phyloP scores from a whole-genome alignment of 352 stramenopile species.

The Phytophthora sp. region DNA sequence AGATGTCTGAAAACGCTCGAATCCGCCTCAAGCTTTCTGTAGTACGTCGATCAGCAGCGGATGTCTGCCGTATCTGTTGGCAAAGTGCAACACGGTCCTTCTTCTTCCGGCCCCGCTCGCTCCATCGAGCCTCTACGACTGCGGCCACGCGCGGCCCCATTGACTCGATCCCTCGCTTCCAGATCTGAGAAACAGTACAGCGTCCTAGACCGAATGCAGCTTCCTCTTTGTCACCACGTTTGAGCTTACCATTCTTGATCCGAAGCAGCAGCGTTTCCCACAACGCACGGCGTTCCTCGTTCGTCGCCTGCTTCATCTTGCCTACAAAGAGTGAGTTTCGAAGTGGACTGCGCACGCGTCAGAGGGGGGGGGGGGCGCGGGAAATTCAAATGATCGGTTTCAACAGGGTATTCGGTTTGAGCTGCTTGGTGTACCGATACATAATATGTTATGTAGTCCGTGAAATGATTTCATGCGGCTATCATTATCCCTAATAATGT shows the following conservation, averaged over 20 bases:
- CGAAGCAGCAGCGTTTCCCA: neutral
- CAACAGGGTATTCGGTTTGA: no score
- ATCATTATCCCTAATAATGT: no score
- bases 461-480: no score
- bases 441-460: no score
- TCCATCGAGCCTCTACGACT: neutral
- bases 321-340: no score
- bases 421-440: no score
- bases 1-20: neutral
- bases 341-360: no score
- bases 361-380: no score
- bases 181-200: neutral
- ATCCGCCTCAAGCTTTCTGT: neutral
- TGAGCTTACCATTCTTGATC: neutral
- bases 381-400: no score
- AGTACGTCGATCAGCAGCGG: neutral
- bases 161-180: neutral
- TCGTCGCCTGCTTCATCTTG: neutral
- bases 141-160: neutral
- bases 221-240: neutral
- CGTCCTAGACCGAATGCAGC: neutral
- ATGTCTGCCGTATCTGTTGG: neutral
- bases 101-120: neutral
- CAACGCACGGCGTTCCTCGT: neutral
- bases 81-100: neutral